These are phyloP conservation scores for Entomortierella chlamydospora DNA, from an alignment of 192 early-diverging fungal genomes.

Conservation along the genomic window DNA sequence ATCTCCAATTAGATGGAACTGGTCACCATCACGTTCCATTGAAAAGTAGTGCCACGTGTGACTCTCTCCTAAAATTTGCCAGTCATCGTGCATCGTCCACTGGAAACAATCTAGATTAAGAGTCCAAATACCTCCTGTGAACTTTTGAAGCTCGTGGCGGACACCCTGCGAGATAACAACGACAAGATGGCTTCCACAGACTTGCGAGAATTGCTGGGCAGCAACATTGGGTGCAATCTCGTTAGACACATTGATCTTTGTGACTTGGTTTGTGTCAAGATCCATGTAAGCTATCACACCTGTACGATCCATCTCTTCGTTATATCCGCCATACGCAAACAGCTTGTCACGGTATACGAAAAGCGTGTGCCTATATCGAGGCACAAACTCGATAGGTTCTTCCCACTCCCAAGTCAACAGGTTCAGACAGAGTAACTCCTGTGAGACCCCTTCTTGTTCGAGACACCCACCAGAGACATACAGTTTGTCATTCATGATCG, in stretches of 20 bases:
- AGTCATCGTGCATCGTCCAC: slow-evolving; percentile 64
- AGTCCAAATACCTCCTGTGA: slow-evolving; percentile 68
- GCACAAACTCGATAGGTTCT: slow-evolving; percentile 62
- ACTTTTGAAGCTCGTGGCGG: slow-evolving; percentile 54
- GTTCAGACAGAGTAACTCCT: slow-evolving; percentile 59
- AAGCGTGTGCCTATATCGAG: slow-evolving; percentile 66
- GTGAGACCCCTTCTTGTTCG: slow-evolving; percentile 44
- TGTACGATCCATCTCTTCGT: slow-evolving; percentile 67
- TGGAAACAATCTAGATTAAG: slow-evolving; percentile 67
- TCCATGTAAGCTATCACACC: slow-evolving; percentile 68
- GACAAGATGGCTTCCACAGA: slow-evolving; percentile 69
- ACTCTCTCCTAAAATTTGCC: slow-evolving; percentile 51
- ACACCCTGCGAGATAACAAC: slow-evolving; percentile 63
- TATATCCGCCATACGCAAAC: slow-evolving; percentile 70
- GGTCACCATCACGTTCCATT: slow-evolving; percentile 61
- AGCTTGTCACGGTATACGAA: slow-evolving; percentile 65
- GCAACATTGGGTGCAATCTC: slow-evolving; percentile 62
- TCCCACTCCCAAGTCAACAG: slow-evolving; percentile 69
- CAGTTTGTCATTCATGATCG: slow-evolving; percentile 69
- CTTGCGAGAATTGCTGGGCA: slow-evolving; percentile 72
- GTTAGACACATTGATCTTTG: slow-evolving; percentile 61
- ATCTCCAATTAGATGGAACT: slow-evolving; percentile 69
- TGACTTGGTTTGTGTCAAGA: slow-evolving; percentile 54
- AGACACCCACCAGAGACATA: slow-evolving; percentile 71
- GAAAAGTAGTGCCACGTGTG: slow-evolving; percentile 72